phyloP scores from a whole-genome alignment of 371 early-diverging fungal species.

The Lichtheimia hyalospora region DNA sequence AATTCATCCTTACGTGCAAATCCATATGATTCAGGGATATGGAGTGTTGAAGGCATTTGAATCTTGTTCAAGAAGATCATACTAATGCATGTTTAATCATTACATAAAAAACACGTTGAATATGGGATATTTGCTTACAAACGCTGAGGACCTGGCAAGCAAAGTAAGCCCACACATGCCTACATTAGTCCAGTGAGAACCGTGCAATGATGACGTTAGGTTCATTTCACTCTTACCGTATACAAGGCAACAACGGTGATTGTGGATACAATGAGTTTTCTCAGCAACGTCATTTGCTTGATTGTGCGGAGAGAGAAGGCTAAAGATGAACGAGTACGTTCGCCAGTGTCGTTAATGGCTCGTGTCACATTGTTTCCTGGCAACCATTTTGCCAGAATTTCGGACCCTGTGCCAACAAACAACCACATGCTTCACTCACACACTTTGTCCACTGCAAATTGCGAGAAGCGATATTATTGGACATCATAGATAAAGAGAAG shows the following conservation, averaged over 20 bases:
- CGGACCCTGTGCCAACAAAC: too few relatives aligned
- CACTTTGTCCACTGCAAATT: too few relatives aligned
- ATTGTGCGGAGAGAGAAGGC: not conserved
- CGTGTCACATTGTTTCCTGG: too few relatives aligned
- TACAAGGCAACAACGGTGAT: constrained; percentile 5
- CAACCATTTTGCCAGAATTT: too few relatives aligned
- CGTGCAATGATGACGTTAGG: too few relatives aligned
- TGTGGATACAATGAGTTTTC: constrained; percentile 1
- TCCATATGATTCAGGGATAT: constrained; percentile 39
- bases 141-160: constrained; percentile 39
- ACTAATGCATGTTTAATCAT: constrained; percentile 13
- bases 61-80: constrained; percentile 44
- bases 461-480: too few relatives aligned
- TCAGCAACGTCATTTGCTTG: constrained; percentile 12
- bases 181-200: not conserved
- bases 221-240: constrained; percentile 4
- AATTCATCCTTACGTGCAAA: constrained; percentile 39
- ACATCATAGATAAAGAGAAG: too few relatives aligned
- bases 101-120: too few relatives aligned
- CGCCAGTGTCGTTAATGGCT: too few relatives aligned
- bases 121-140: constrained; percentile 16
- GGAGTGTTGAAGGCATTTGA: constrained; percentile 28
- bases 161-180: constrained; percentile 28
- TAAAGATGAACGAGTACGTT: too few relatives aligned
- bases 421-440: too few relatives aligned